A percentile compares a stretch with the other conserved stretches of the same genome.
Conservation (phyloP, 2,329 filamentous ascomycete species). For the Tolypocladium pustulatum region DNA sequence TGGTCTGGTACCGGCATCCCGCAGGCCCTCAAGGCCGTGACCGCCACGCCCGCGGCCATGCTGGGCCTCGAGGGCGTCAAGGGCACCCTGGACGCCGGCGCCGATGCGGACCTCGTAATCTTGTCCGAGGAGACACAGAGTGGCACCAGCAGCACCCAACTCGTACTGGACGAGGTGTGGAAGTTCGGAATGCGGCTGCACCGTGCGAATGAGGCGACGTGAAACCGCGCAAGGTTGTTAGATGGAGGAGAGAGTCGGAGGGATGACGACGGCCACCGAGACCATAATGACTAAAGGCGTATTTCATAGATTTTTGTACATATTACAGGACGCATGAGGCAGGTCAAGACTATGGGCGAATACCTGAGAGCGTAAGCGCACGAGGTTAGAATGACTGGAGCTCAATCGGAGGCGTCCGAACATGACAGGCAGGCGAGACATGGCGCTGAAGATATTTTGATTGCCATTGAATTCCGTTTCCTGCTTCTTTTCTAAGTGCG, state of each 20-base stretch:
- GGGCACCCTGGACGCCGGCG: conserved; percentile 51
- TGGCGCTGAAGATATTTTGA: not conserved
- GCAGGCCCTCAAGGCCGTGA: conserved; percentile 62
- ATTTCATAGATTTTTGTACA: not conserved
- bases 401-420: not conserved
- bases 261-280: not conserved
- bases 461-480: not conserved
- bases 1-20: conserved; percentile 62
- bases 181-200: conserved; percentile 57
- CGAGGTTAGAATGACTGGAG: not conserved
- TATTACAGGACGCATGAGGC: not conserved
- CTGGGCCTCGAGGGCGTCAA: conserved; percentile 57
- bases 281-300: not conserved
- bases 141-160: conserved; percentile 29
- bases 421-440: not conserved
- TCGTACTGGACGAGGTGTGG: conserved; percentile 68
- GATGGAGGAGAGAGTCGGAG: not conserved
- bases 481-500: not conserved
- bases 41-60: conserved; percentile 67
- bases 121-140: conserved; percentile 42
- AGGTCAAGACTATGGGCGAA: not conserved
- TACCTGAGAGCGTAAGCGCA: not conserved
- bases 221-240: not conserved
- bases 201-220: conserved; percentile 8
- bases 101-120: conserved; percentile 60